A percentile compares a stretch with the other conserved stretches of the same genome.
phyloP scores from a whole-genome alignment of 1,284 basidiomycete genomes.

The Puccinia hordei region DNA sequence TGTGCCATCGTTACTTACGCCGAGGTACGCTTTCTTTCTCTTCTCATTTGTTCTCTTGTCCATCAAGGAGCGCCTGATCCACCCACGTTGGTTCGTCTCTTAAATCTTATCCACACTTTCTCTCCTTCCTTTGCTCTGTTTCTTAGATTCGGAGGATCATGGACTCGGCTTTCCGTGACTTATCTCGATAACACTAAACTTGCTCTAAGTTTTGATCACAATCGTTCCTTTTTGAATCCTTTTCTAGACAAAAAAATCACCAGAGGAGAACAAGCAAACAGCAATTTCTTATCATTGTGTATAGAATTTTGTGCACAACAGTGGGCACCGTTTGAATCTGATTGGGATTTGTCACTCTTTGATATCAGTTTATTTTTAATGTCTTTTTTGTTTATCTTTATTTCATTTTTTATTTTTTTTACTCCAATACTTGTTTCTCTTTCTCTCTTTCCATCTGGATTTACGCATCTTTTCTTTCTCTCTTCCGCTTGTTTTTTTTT shows the following conservation, averaged over 20 bases:
- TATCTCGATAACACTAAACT: slow-evolving; percentile 9
- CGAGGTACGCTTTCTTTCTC: slow-evolving; percentile 63
- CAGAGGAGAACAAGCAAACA: no score
- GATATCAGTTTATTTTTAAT: neutral
- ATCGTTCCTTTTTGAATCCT: neutral
- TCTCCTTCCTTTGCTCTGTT: neutral
- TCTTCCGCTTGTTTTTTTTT: neutral
- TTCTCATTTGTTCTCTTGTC: neutral
- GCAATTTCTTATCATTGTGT: no score
- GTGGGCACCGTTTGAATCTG: neutral
- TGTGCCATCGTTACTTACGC: slow-evolving; percentile 94
- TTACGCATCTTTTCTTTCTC: neutral
- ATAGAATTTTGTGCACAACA: no score
- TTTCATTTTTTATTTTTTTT: neutral
- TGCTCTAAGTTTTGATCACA: neutral
- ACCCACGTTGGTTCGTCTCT: slow-evolving; percentile 16
- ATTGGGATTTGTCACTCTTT: neutral
- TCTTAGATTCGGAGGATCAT: slow-evolving; percentile 47
- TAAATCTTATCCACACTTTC: neutral
- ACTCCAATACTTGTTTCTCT: neutral
- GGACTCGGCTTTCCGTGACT: slow-evolving; percentile 45
- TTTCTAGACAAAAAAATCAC: no score
- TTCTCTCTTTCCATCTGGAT: neutral
- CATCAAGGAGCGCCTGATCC: no score
- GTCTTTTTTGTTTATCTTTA: neutral